Percentiles rank a stretch among this genome's conserved stretches.
These are phyloP conservation scores for Chondrus crispus DNA, from an alignment of 23 red algal species.

Conservation along the genomic window DNA sequence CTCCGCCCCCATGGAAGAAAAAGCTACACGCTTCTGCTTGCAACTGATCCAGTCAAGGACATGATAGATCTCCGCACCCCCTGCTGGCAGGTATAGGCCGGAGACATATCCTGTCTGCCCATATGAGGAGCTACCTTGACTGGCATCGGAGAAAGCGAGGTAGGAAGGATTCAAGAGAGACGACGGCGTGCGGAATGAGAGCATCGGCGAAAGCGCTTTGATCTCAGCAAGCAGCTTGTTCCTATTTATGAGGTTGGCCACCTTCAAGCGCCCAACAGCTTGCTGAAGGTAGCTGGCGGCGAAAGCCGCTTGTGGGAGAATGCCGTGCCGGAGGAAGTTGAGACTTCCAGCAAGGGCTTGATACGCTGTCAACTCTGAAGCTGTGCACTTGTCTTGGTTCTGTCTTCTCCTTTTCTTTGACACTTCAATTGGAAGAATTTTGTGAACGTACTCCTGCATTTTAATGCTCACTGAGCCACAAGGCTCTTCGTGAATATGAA, in stretches of 20 bases:
- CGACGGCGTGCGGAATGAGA: not conserved
- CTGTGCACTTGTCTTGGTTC: not conserved
- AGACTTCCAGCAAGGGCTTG: not conserved
- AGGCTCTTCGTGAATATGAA: not conserved
- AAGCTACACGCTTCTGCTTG: too few relatives aligned
- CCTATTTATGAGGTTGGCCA: not conserved
- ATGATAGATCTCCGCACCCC: too few relatives aligned
- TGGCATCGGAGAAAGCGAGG: constrained; percentile 27
- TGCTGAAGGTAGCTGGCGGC: constrained; percentile 34
- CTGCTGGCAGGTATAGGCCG: not conserved
- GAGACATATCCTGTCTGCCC: constrained; percentile 14
- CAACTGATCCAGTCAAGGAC: too few relatives aligned
- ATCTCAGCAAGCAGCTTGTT: not conserved
- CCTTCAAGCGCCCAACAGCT: not conserved
- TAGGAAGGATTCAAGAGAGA: not conserved
- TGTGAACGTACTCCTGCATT: not conserved
- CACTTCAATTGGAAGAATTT: not conserved
- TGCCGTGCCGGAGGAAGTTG: constrained; percentile 15
- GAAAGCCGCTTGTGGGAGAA: not conserved
- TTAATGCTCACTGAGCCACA: not conserved
- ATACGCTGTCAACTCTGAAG: not conserved
- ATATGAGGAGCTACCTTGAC: constrained; percentile 10
- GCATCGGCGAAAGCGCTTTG: not conserved
- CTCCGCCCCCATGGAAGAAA: too few relatives aligned
- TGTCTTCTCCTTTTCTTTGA: not conserved